These are phyloP conservation scores for Candida pseudoglaebosa DNA, from an alignment of 805 yeast species.

Conservation along the genomic window DNA sequence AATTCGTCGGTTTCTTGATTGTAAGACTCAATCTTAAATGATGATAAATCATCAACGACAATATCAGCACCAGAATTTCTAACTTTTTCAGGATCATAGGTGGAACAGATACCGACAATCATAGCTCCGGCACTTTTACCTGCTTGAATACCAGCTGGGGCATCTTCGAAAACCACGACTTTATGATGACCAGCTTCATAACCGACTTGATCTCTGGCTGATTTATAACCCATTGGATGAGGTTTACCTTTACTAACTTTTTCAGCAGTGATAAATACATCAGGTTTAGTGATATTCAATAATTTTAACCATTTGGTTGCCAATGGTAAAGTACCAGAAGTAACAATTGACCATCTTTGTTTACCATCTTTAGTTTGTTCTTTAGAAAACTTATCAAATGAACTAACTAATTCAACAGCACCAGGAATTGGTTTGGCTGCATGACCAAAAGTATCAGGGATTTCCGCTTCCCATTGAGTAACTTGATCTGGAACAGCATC, in stretches of 20 bases:
- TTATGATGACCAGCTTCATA: slow-evolving; percentile 31
- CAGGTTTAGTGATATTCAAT: slow-evolving; percentile 58
- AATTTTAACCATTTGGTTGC: slow-evolving; percentile 77
- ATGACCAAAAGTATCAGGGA: slow-evolving; percentile 70
- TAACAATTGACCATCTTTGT: slow-evolving; percentile 81
- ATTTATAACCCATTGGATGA: slow-evolving; percentile 75
- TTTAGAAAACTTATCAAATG: slow-evolving; percentile 47
- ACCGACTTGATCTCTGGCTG: slow-evolving; percentile 49
- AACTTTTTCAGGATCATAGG: slow-evolving; percentile 66
- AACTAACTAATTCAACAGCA: slow-evolving; percentile 57
- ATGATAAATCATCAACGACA: slow-evolving; percentile 69
- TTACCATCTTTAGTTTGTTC: slow-evolving; percentile 34
- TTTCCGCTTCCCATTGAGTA: slow-evolving; percentile 62
- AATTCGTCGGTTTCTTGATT: slow-evolving; percentile 39
- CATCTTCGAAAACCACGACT: slow-evolving; percentile 78
- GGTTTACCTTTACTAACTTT: slow-evolving; percentile 81
- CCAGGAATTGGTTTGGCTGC: slow-evolving; percentile 76
- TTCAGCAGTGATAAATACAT: slow-evolving; percentile 78
- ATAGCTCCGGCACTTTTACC: slow-evolving; percentile 82
- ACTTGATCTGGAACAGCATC: slow-evolving; percentile 64
- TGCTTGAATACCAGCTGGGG: slow-evolving; percentile 83
- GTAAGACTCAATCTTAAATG: slow-evolving; percentile 57
- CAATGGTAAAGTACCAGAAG: slow-evolving; percentile 74
- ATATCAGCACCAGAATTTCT: slow-evolving; percentile 76
- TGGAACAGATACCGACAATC: slow-evolving; percentile 79